These are phyloP conservation scores for Calonectria montana DNA, from an alignment of 2,329 filamentous ascomycete species.

Conservation along the genomic window DNA sequence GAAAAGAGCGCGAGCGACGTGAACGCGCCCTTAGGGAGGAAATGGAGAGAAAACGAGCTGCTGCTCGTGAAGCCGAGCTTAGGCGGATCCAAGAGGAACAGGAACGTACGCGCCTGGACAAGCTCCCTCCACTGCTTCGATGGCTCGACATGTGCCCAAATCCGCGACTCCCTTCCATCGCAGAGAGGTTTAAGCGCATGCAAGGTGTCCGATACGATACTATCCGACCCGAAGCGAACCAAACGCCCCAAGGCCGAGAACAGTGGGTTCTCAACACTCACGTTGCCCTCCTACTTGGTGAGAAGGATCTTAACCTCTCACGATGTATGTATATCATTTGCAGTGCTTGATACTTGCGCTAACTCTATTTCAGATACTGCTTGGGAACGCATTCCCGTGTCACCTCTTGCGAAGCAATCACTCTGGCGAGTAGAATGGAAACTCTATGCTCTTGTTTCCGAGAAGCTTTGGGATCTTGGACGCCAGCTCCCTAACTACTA, in stretches of 20 bases:
- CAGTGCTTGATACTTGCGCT: not conserved
- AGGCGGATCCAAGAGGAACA: constrained; percentile 64
- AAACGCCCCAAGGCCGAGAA: constrained; percentile 68
- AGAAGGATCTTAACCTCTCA: constrained; percentile 71
- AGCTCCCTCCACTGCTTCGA: constrained; percentile 68
- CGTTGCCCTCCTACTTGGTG: constrained; percentile 71
- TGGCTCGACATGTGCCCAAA: constrained; percentile 68
- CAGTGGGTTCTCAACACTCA: constrained; percentile 76
- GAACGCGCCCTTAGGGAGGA: constrained; percentile 58
- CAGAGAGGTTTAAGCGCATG: constrained; percentile 66
- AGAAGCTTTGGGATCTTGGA: constrained; percentile 64
- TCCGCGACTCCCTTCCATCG: constrained; percentile 62
- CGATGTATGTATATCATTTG: constrained; percentile 60
- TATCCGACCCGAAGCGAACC: constrained; percentile 64
- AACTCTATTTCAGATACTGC: constrained; percentile 59
- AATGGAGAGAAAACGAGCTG: constrained; percentile 58
- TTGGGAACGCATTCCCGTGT: constrained; percentile 68
- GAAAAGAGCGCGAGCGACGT: constrained; percentile 60
- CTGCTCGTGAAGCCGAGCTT: constrained; percentile 63
- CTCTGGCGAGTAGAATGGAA: constrained; percentile 71
- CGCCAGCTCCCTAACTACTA: constrained; percentile 65
- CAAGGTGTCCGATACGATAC: constrained; percentile 74
- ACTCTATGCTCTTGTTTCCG: constrained; percentile 65
- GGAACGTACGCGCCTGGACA: constrained; percentile 65
- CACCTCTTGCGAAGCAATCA: constrained; percentile 64